Percentiles rank a stretch among this genome's conserved stretches.
Evolutionary conservation across 257 asterid genomes (phyloP).

Genomic region (Nicotiana benthamiana): DNA sequence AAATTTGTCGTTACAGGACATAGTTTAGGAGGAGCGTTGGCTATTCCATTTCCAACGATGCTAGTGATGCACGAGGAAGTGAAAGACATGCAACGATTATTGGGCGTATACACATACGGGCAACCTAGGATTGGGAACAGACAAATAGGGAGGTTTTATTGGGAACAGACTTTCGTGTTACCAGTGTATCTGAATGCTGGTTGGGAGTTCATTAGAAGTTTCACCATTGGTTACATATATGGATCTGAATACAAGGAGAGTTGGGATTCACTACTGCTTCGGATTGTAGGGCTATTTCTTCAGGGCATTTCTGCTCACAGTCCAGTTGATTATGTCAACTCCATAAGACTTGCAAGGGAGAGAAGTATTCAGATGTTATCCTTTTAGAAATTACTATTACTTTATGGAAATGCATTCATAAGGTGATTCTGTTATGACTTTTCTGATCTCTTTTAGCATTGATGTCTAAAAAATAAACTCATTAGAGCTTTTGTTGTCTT

Average conservation of each 20-base stretch:
- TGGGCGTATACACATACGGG: constrained; percentile 64
- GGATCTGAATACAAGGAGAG: constrained; percentile 68
- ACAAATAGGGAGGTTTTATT: constrained; percentile 41
- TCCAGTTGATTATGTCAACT: constrained; percentile 72
- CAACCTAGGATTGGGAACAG: constrained; percentile 80
- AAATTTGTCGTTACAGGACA: constrained; percentile 78
- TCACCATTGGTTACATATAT: constrained; percentile 25
- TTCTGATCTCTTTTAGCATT: background rate
- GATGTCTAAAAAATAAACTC: background rate
- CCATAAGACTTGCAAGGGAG: constrained; percentile 64
- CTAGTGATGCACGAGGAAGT: constrained; percentile 56
- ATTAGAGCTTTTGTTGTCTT: background rate
- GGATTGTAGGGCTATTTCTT: constrained; percentile 54
- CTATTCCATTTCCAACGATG: constrained; percentile 70
- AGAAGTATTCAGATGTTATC: constrained; percentile 18
- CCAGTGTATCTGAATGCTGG: no score
- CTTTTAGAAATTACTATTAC: background rate
- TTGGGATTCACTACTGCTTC: constrained; percentile 58
- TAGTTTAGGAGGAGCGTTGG: constrained; percentile 92
- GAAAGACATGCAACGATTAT: constrained; percentile 44
- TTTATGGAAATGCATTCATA: background rate
- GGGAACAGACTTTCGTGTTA: no score
- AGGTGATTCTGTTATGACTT: background rate
- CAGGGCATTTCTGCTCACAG: constrained; percentile 83
- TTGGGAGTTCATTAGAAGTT: constrained; percentile 62